Conservation (phyloP, 257 asterid species). For the Solanum appendiculatum region DNA sequence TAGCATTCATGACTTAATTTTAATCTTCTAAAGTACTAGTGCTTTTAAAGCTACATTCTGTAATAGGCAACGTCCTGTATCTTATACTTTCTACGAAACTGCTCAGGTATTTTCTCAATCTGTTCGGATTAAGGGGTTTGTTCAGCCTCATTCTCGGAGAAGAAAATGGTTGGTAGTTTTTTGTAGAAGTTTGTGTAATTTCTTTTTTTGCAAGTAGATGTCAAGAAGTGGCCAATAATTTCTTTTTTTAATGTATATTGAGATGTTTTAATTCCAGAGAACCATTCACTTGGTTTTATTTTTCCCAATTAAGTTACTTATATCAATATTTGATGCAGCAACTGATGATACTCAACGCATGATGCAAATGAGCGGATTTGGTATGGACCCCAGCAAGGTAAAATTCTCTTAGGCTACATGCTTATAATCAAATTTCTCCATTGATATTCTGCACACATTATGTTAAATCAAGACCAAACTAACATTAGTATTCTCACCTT, state of each 20-base stretch:
- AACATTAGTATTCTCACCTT: not conserved
- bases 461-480: not conserved
- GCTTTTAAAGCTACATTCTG: not conserved
- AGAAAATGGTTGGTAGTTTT: slow-evolving; percentile 62
- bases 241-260: not conserved
- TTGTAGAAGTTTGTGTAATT: not conserved
- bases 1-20: not conserved
- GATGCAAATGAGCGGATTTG: slow-evolving; percentile 99
- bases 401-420: not conserved
- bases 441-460: not conserved
- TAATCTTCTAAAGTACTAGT: not conserved
- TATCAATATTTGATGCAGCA: slow-evolving; percentile 32
- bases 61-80: not conserved
- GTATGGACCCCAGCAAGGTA: slow-evolving; percentile 82
- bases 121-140: slow-evolving; percentile 86
- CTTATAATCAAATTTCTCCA: not conserved
- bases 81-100: not conserved
- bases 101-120: slow-evolving; percentile 83
- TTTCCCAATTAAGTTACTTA: not conserved
- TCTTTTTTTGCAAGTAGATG: not conserved
- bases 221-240: not conserved
- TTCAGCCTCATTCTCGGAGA: slow-evolving; percentile 93
- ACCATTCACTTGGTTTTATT: not conserved
- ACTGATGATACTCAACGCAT: slow-evolving; percentile 87
- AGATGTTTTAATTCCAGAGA: not conserved